Base-by-base conservation (phyloP, 2,329 filamentous ascomycete species). In the Coniochaeta pulveracea region DNA sequence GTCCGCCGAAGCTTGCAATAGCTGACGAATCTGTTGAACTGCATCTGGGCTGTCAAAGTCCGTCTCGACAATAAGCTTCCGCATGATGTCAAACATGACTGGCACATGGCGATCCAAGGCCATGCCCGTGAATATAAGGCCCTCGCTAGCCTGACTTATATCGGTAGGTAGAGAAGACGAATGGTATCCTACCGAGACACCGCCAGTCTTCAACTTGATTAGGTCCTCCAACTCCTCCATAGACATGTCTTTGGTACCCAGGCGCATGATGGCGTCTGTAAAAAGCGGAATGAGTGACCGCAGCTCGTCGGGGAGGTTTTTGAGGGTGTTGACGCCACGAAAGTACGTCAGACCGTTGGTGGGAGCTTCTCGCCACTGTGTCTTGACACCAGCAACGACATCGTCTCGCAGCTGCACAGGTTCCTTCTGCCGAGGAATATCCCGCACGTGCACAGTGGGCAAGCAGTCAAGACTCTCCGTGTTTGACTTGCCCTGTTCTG, bases 291-390 rank as follows among this genome's bases (percentile, higher is more conserved):
- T 72, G 37, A 96, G 65, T 45, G 84, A 68, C 34, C 91, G 74
- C 34, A 96, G 68, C 41, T 95, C 85, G 40, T 89, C 79, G 0
- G 89, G 85, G 10, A 98, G 62, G 39, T 81, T 75, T 27, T 84
- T 70, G 35, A 96, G 66, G 0, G 73, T 69, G 51, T 93, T 86
- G 53, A 96, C 73, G 3, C 85, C 86, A 38, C 88, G 80, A 63
- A 98, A 94, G 54, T 98, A 98, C 2, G 89, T 96, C 37, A 98
- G 62, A 0, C 91, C 91, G 47, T 98, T 98, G 0, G 91, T 98
- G 3, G 85, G 83, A 6, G 88, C 85, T 55, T 93, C 85, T 33
- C 81, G 79, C 86, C 88, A 95, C 47, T 95, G 84, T 4, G 91
- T 74, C 28, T 80, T 75, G 25, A 80, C 71, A 23, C 71, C 68